These are phyloP conservation scores for Apophysomyces ossiformis DNA, from an alignment of 371 early-diverging fungal species.

Conservation along the genomic window DNA sequence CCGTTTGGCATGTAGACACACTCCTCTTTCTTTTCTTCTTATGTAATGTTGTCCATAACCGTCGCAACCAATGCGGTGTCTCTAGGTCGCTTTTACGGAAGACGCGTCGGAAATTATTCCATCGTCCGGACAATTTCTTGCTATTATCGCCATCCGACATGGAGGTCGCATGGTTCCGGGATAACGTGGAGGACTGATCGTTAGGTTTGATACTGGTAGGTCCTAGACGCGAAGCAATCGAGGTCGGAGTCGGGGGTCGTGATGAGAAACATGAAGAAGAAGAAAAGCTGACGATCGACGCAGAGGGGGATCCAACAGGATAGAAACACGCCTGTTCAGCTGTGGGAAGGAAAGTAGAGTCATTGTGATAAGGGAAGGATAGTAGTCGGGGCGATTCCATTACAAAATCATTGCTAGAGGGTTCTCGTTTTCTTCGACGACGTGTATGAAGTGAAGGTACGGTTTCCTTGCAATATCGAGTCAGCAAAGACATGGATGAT, in stretches of 20 bases:
- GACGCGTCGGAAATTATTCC: background rate
- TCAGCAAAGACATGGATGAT: background rate
- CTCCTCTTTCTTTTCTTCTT: background rate
- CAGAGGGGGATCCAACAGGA: background rate
- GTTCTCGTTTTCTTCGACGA: background rate
- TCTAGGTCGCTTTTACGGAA: background rate
- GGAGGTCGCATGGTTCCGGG: background rate
- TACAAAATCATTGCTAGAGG: conserved; percentile 21
- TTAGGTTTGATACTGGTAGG: background rate
- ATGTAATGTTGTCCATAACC: background rate
- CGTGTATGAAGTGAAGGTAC: background rate
- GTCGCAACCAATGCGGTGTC: background rate
- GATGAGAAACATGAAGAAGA: conserved; percentile 5
- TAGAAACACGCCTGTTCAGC: conserved; percentile 26
- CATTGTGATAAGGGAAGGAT: conserved; percentile 53
- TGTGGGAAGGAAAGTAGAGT: conserved; percentile 40
- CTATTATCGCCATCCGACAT: background rate
- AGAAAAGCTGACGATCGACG: conserved; percentile 8
- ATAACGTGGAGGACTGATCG: background rate
- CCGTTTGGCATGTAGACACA: background rate
- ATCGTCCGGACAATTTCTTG: background rate
- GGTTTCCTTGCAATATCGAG: background rate
- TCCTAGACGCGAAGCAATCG: conserved; percentile 2
- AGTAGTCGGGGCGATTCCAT: conserved; percentile 34
- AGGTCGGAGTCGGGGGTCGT: background rate